Conservation (phyloP, 1,284 basidiomycete genomes). For the Singerocomus rubriflavus region DNA sequence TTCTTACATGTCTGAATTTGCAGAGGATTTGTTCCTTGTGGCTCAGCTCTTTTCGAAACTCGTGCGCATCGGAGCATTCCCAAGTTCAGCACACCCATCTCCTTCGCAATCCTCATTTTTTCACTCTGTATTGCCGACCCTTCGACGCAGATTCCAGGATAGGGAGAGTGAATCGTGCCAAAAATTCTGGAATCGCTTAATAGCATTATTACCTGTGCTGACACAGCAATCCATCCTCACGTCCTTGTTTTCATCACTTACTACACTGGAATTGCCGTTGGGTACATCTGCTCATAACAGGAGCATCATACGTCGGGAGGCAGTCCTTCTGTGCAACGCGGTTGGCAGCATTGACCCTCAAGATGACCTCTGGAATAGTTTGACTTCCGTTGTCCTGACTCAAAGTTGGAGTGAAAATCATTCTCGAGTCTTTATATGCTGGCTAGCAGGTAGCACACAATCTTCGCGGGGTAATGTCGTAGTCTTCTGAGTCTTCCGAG, state of each 20-base stretch:
- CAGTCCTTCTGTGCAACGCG: constrained; percentile 43
- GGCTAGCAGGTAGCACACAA: constrained; percentile 45
- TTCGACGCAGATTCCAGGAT: constrained; percentile 43
- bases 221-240: constrained; percentile 54
- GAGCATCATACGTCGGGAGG: constrained; percentile 50
- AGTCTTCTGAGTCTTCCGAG: neutral
- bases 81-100: constrained; percentile 41
- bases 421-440: constrained; percentile 64
- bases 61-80: constrained; percentile 63
- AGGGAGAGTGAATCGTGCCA: constrained; percentile 38
- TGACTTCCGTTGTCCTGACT: constrained; percentile 48
- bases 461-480: constrained; percentile 38
- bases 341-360: constrained; percentile 47
- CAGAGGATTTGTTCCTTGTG: constrained; percentile 34
- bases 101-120: constrained; percentile 69
- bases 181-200: constrained; percentile 47
- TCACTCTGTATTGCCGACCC: constrained; percentile 42
- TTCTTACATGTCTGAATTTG: constrained; percentile 13
- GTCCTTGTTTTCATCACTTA: constrained; percentile 55
- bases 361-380: constrained; percentile 51
- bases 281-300: constrained; percentile 34
- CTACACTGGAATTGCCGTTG: constrained; percentile 25
- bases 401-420: constrained; percentile 58
- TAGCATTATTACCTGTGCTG: constrained; percentile 47
- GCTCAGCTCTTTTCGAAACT: constrained; percentile 62